A percentile compares a stretch with the other conserved stretches of the same genome.
Conservation (phyloP, 2,329 filamentous ascomycete genomes). For the Trichophyton schoenleinii region DNA sequence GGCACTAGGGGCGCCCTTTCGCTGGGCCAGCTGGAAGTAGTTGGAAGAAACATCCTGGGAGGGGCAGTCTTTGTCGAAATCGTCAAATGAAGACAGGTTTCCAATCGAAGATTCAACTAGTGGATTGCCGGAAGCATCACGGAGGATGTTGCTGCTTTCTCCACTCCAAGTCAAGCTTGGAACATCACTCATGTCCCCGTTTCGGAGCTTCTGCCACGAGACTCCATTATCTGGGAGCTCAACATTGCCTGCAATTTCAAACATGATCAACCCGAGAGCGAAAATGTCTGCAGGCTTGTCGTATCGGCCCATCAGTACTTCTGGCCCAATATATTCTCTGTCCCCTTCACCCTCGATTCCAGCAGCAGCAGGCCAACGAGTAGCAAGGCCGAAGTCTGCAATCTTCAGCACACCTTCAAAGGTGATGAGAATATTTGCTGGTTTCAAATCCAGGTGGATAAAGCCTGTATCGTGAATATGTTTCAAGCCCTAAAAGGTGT, state of each 20-base stretch:
- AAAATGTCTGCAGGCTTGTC: constrained; percentile 92
- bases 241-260: constrained; percentile 90
- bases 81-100: constrained; percentile 32
- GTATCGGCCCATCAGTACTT: constrained; percentile 73
- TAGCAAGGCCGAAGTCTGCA: constrained; percentile 60
- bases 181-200: constrained; percentile 77
- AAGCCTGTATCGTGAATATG: constrained; percentile 84
- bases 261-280: constrained; percentile 82
- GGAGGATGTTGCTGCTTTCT: constrained; percentile 54
- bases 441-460: constrained; percentile 55
- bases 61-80: constrained; percentile 13
- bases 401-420: constrained; percentile 56
- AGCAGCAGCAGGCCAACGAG: constrained; percentile 60
- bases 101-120: constrained; percentile 25
- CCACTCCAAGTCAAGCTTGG: constrained; percentile 74
- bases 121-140: constrained; percentile 63
- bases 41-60: neutral
- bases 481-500: constrained; percentile 55
- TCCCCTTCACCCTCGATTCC: constrained; percentile 86
- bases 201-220: constrained; percentile 79
- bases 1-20: constrained; percentile 14
- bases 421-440: constrained; percentile 53
- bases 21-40: constrained; percentile 1
- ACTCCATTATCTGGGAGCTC: constrained; percentile 84
- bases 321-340: constrained; percentile 88